phyloP scores from a whole-genome alignment of 192 early-diverging fungal species.

The Rhizoclosmatium sp. region DNA sequence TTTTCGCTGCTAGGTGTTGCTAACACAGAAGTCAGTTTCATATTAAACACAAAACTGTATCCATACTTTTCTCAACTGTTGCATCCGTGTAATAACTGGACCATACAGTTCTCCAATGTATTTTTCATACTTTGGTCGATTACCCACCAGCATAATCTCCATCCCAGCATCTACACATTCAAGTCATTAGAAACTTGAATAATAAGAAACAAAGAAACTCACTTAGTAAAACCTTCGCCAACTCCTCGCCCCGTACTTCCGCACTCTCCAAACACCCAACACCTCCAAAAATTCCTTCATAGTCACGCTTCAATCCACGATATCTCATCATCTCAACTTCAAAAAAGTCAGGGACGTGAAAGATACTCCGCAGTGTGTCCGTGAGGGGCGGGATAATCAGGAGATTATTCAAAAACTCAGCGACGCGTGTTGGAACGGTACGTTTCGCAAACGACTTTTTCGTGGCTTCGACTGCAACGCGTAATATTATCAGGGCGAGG shows the following conservation, averaged over 20 bases:
- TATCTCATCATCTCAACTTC: not conserved
- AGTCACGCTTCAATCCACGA: not conserved
- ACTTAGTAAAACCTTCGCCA: not conserved
- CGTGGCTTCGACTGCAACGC: conserved; percentile 16
- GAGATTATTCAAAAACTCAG: not conserved
- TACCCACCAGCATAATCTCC: conserved; percentile 26
- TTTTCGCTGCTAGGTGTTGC: not conserved
- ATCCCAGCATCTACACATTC: conserved; percentile 9
- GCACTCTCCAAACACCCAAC: not conserved
- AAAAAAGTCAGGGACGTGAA: conserved; percentile 16
- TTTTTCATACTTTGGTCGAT: conserved; percentile 32
- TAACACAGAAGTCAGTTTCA: not conserved
- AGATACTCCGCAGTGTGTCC: not conserved
- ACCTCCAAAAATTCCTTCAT: conserved; percentile 1
- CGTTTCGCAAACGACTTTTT: not conserved
- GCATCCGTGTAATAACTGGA: not conserved
- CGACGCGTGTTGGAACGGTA: not conserved
- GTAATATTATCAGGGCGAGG: conserved; percentile 17
- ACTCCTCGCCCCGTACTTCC: no score
- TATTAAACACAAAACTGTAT: not conserved
- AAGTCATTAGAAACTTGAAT: not conserved
- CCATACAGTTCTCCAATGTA: conserved; percentile 2
- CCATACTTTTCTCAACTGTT: conserved; percentile 1
- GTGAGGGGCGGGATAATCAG: not conserved
- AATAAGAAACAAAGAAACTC: not conserved